Conservation (phyloP, 805 yeast species). For the Candida caryicola region DNA sequence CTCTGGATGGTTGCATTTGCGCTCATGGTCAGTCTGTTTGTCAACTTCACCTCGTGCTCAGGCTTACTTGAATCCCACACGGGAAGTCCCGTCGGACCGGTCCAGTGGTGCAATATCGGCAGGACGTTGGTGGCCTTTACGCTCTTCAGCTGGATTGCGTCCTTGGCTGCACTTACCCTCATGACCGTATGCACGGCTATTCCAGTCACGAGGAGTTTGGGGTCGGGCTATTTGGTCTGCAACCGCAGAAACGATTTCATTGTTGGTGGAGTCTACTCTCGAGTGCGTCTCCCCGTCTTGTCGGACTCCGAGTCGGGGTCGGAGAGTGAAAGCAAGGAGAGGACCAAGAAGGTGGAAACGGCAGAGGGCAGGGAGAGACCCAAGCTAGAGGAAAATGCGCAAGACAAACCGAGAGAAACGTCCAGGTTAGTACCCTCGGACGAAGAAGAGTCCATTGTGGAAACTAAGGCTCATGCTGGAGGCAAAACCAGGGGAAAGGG, state of each 20-base stretch:
- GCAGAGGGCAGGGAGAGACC: background rate
- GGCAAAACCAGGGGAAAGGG: no score
- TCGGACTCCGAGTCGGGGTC: background rate
- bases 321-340: background rate
- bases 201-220: constrained; percentile 3
- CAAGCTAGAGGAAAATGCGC: background rate
- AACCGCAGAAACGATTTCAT: constrained; percentile 3
- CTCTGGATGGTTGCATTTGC: constrained; percentile 9
- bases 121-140: constrained; percentile 9
- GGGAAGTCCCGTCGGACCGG: background rate
- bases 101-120: constrained; percentile 9
- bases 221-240: background rate
- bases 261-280: constrained; percentile 2
- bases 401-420: background rate
- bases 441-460: no score
- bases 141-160: constrained; percentile 7
- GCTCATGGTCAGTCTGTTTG: constrained; percentile 3
- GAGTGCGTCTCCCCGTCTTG: constrained; percentile 1
- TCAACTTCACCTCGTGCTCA: constrained; percentile 5
- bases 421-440: background rate
- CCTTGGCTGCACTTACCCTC: constrained; percentile 2
- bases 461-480: background rate
- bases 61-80: background rate
- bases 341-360: background rate
- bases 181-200: constrained; percentile 3